Evolutionary conservation across 2,329 filamentous ascomycete species (phyloP).

Genomic region (Dryadomyces quercus-mongolicae): DNA sequence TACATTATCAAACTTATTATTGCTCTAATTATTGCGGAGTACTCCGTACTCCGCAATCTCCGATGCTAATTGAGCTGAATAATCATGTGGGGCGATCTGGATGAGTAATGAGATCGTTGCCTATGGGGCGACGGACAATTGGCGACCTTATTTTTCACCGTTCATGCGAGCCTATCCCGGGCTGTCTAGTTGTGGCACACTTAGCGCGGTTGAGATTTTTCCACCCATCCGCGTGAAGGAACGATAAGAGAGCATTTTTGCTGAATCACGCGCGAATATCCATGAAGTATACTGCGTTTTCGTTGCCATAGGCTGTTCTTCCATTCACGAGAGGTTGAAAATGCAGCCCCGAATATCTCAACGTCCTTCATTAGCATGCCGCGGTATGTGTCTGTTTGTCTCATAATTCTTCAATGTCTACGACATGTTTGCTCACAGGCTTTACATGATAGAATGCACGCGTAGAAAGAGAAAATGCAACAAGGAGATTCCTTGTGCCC

Average conservation of each 20-base stretch:
- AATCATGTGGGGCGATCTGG: too few species aligned
- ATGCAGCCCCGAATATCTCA: constrained; percentile 9
- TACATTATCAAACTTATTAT: too few species aligned
- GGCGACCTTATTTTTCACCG: too few species aligned
- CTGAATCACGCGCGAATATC: neutral
- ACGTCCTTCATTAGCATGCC: constrained; percentile 8
- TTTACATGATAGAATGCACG: constrained; percentile 10
- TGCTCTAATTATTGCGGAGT: too few species aligned
- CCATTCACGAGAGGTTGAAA: neutral
- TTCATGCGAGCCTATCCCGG: too few species aligned
- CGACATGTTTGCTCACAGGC: neutral
- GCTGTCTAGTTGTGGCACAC: too few species aligned
- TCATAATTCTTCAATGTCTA: neutral
- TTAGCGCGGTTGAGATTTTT: neutral
- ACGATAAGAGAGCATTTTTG: too few species aligned
- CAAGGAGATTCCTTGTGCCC: constrained; percentile 13
- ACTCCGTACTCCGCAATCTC: too few species aligned
- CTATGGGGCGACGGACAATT: too few species aligned
- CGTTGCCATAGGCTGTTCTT: neutral
- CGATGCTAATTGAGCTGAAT: too few species aligned
- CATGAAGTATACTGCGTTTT: neutral
- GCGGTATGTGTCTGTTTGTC: constrained; percentile 3
- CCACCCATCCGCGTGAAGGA: neutral
- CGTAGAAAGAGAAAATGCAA: constrained; percentile 13
- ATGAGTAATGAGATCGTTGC: too few species aligned